Evolutionary conservation across 805 yeast genomes (phyloP).

Genomic region (Yamadazyma paraphyllophila): DNA sequence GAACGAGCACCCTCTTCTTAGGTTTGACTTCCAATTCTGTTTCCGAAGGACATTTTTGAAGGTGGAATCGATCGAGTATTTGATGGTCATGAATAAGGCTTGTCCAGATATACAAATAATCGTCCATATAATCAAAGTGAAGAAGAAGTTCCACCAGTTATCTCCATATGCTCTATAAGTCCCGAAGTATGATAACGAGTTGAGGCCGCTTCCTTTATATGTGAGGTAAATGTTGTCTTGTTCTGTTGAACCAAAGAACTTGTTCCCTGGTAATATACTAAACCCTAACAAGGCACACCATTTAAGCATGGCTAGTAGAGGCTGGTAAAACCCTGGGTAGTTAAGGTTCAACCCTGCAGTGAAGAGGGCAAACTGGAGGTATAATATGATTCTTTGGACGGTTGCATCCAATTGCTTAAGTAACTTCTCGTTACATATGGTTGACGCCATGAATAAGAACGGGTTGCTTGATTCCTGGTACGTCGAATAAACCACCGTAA

Average conservation of each 20-base stretch:
- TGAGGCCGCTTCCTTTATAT: slow-evolving; percentile 39
- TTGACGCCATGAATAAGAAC: slow-evolving; percentile 51
- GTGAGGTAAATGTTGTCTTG: slow-evolving; percentile 43
- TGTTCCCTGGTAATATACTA: slow-evolving; percentile 16
- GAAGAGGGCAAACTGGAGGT: slow-evolving; percentile 60
- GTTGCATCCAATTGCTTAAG: slow-evolving; percentile 57
- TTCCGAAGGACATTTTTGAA: neutral
- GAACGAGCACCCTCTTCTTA: slow-evolving; percentile 12
- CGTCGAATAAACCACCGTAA: slow-evolving; percentile 49
- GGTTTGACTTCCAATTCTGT: neutral
- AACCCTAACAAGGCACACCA: slow-evolving; percentile 57
- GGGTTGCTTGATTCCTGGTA: slow-evolving; percentile 58
- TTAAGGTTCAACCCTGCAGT: slow-evolving; percentile 51
- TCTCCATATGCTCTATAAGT: slow-evolving; percentile 21
- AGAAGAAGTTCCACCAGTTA: slow-evolving; percentile 46
- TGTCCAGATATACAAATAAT: slow-evolving; percentile 21
- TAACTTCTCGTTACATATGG: slow-evolving; percentile 57
- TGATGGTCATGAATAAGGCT: slow-evolving; percentile 21
- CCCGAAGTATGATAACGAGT: slow-evolving; percentile 32
- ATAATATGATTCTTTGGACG: slow-evolving; percentile 45
- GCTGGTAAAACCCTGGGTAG: slow-evolving; percentile 65
- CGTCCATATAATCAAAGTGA: slow-evolving; percentile 29
- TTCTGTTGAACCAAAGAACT: slow-evolving; percentile 10
- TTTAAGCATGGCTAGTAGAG: slow-evolving; percentile 46
- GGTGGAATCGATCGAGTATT: slow-evolving; percentile 7